phyloP scores from a whole-genome alignment of 768 basidiomycete species.

The Russula vinacea region DNA sequence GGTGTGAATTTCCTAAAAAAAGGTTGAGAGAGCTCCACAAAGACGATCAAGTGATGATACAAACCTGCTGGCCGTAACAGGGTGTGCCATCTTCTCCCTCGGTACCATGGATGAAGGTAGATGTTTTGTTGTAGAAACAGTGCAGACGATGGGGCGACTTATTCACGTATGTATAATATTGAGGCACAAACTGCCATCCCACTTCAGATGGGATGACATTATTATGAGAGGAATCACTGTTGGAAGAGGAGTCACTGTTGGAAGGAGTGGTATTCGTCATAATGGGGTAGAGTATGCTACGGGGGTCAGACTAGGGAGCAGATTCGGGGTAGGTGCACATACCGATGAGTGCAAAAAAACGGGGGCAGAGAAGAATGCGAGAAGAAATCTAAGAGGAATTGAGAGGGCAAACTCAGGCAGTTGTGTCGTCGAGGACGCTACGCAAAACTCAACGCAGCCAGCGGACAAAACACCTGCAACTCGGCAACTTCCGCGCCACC shows the following conservation, averaged over 20 bases:
- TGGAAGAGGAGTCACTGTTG: constrained; percentile 39
- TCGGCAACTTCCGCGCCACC: constrained; percentile 27
- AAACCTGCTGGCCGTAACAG: constrained; percentile 89
- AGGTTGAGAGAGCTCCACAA: constrained; percentile 17
- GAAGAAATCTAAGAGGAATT: constrained; percentile 27
- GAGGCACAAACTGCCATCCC: constrained; percentile 98
- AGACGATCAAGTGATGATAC: constrained; percentile 31
- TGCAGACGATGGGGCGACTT: constrained; percentile 95
- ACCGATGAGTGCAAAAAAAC: constrained; percentile 22
- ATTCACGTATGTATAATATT: constrained; percentile 99
- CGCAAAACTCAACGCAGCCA: constrained; percentile 18
- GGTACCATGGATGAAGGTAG: constrained; percentile 94
- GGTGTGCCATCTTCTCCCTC: constrained; percentile 93
- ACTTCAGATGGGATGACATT: constrained; percentile 88
- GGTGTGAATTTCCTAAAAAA: constrained; percentile 85
- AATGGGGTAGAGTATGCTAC: constrained; percentile 26
- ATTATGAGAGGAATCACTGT: constrained; percentile 44
- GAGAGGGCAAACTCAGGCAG: neutral
- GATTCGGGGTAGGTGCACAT: neutral
- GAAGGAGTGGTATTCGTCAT: constrained; percentile 45
- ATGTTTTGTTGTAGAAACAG: constrained; percentile 98
- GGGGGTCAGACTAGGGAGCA: constrained; percentile 9
- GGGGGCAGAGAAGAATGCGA: constrained; percentile 24
- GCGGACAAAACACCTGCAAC: constrained; percentile 15
- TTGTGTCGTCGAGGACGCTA: constrained; percentile 21